Evolutionary conservation across 805 yeast species (phyloP).

Genomic region (Candida montana): DNA sequence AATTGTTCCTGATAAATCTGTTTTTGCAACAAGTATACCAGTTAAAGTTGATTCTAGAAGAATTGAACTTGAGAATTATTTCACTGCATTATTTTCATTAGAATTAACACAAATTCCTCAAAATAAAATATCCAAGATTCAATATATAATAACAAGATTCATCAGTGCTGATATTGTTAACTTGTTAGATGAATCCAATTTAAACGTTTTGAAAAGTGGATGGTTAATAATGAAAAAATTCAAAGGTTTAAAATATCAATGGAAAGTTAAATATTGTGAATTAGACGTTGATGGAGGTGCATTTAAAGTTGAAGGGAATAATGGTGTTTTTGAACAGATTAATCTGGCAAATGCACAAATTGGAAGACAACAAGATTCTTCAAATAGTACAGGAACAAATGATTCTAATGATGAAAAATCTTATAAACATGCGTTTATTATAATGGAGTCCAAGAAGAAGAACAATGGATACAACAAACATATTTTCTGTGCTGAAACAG

Average conservation of each 20-base stretch:
- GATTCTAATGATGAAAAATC: constrained; percentile 23
- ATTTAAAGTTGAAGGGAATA: constrained; percentile 53
- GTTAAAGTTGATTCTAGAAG: constrained; percentile 58
- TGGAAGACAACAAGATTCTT: constrained; percentile 40
- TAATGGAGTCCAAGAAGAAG: constrained; percentile 40
- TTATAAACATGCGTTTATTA: constrained; percentile 56
- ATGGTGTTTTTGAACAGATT: constrained; percentile 52
- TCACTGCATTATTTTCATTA: constrained; percentile 47
- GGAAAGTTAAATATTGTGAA: constrained; percentile 70
- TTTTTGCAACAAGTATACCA: constrained; percentile 59
- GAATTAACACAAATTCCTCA: constrained; percentile 47
- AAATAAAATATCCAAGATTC: constrained; percentile 22
- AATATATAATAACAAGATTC: constrained; percentile 46
- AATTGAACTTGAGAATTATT: constrained; percentile 51
- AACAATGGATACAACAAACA: constrained; percentile 40
- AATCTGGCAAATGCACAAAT: constrained; percentile 46
- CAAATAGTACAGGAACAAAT: constrained; percentile 12
- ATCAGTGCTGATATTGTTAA: constrained; percentile 63
- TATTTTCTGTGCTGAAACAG: constrained; percentile 73
- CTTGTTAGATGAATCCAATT: constrained; percentile 45
- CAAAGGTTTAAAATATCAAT: constrained; percentile 55
- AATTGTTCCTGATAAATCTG: constrained; percentile 56
- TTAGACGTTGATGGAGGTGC: constrained; percentile 46
- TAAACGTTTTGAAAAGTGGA: constrained; percentile 59
- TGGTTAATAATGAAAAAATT: constrained; percentile 51